A percentile compares a stretch with the other conserved stretches of the same genome.
Evolutionary conservation across 331 rosid species (phyloP).

Genomic region (Rosa hybrid): DNA sequence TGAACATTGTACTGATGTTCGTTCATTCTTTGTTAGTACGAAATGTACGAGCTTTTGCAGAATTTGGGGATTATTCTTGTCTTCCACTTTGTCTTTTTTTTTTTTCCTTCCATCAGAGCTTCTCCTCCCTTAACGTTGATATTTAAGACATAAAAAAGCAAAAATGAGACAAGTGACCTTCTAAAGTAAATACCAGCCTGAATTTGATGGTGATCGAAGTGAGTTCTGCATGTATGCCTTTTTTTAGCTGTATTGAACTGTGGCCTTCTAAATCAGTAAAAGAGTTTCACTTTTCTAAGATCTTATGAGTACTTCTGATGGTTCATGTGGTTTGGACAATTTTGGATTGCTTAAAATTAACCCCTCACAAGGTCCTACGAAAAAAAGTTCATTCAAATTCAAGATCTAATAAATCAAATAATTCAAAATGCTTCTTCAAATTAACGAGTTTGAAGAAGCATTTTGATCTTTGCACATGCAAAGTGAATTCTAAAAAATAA

Average conservation of each 20-base stretch:
- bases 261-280: conserved; percentile 42
- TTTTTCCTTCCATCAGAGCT: background rate
- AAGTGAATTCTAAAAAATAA: background rate
- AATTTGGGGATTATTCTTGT: conserved; percentile 25
- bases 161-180: conserved; percentile 9
- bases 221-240: conserved; percentile 20
- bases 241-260: conserved; percentile 31
- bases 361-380: background rate
- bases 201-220: conserved; percentile 3
- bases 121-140: background rate
- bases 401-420: too few relatives aligned
- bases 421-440: too few relatives aligned
- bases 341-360: background rate
- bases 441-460: too few relatives aligned
- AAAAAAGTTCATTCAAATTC: too few relatives aligned
- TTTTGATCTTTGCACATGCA: conserved; percentile 1
- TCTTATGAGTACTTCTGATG: conserved; percentile 18
- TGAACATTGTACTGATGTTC: background rate
- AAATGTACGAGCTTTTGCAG: background rate
- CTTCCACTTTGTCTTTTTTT: conserved; percentile 17
- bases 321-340: conserved; percentile 6
- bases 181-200: conserved; percentile 29
- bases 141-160: conserved; percentile 15
- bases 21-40: background rate
- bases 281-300: conserved; percentile 23